Conservation (phyloP, 1,139 yeast genomes). For the Geotrichum europaeum region DNA sequence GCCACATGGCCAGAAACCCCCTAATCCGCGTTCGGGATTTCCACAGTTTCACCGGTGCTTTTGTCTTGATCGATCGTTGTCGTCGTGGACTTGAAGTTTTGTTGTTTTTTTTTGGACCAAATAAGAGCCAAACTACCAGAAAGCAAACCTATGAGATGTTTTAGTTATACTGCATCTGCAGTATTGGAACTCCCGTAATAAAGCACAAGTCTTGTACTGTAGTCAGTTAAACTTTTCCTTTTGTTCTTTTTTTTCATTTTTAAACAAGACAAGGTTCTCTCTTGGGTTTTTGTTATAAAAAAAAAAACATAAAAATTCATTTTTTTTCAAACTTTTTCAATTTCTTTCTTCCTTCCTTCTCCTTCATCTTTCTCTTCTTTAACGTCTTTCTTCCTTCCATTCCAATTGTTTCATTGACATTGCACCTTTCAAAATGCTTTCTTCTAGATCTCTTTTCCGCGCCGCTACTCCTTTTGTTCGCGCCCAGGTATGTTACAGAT, state of each 20-base stretch:
- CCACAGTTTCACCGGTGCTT: background rate
- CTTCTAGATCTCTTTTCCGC: constrained; percentile 19
- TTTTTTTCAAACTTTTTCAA: background rate
- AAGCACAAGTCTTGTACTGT: background rate
- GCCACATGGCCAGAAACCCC: background rate
- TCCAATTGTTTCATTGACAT: background rate
- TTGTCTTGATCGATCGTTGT: background rate
- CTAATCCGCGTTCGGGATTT: background rate
- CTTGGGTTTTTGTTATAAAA: background rate
- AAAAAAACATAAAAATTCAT: background rate
- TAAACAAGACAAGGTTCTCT: background rate
- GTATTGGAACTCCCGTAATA: background rate
- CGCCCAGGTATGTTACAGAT: constrained; percentile 18
- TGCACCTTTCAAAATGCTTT: constrained; percentile 15
- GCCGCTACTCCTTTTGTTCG: constrained; percentile 17
- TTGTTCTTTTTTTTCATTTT: background rate
- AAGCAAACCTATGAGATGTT: background rate
- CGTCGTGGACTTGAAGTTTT: background rate
- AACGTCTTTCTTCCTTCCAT: background rate
- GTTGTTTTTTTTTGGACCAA: background rate
- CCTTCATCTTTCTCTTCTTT: constrained; percentile 1
- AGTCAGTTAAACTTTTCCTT: background rate
- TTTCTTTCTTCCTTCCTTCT: constrained; percentile 9
- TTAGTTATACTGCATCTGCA: background rate
- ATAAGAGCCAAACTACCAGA: background rate